Base-by-base conservation (phyloP, 108 stramenopile genomes). In the Skeletonema potamos region DNA sequence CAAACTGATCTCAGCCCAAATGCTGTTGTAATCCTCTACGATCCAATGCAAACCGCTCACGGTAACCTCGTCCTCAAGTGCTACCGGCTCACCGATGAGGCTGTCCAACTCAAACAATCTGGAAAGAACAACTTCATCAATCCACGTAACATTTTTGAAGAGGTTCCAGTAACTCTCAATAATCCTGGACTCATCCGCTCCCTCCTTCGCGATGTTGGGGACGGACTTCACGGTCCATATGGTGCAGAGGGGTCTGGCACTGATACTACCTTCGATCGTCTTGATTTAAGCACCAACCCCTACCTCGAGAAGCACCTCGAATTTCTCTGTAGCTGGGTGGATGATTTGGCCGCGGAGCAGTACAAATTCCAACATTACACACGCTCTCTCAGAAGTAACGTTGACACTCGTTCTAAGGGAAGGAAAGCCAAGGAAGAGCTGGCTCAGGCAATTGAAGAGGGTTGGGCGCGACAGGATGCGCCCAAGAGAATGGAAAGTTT, bases 291-390 rank as follows among this genome's bases (percentile, higher is more conserved):
- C 77, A 94, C 94, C 36, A 96, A 97, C 72, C 85, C 96, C 10
- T 97, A 94, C 82, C 83, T 98, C 58, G 96, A 97, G 72, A 97
- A 97, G 70, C 93, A 98, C 70, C 81, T 99, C 56, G 96, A 98
- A 83, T 95, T 92, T 76, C 69, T 98, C 57, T 90, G 92, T 71
- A 87, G 84, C 44, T 97, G 96, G 96, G 96, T 98, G 20, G 97
- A 98, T 75, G 97, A 98, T 61, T 77, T 98, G 58, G 85, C 95
- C 6, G 85, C 80, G 15, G 94, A 97, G 73, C 96, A 97, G 72
- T 74, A 82, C 61, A 94, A 93, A 78, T 92, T 92, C 64, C 92
- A 92, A 80, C 86, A 86, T 70, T 93, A 89, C 70, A 85, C 89
- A 43, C 79, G 93, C 39, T 82, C 84, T 36, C 54, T 92, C 13